Evolutionary conservation across 805 yeast species (phyloP).

Genomic region (Candida tallmaniae): DNA sequence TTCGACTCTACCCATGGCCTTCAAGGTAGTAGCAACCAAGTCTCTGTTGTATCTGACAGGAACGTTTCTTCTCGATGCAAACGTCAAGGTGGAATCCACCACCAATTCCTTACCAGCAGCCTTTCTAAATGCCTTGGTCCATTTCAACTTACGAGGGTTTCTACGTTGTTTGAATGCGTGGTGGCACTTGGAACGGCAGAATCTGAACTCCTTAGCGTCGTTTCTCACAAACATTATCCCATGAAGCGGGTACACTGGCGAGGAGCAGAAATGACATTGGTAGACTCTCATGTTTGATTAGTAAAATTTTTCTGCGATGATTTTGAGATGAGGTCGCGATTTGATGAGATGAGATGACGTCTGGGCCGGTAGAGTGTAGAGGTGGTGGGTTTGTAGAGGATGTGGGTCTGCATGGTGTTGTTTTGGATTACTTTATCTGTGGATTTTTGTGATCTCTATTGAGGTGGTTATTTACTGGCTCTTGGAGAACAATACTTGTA

Average conservation of each 20-base stretch:
- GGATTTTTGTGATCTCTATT: no score
- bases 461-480: no score
- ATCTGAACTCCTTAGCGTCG: conserved; percentile 95
- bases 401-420: no score
- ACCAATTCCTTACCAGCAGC: conserved; percentile 99
- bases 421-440: no score
- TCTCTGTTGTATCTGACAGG: conserved; percentile 98
- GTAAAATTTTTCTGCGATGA: conserved; percentile 1
- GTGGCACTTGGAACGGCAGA: conserved; percentile 97
- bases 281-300: conserved; percentile 65
- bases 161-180: conserved; percentile 96
- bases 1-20: conserved; percentile 94
- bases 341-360: conserved; percentile 3
- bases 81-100: conserved; percentile 92
- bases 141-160: conserved; percentile 94
- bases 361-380: no score
- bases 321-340: conserved; percentile 1
- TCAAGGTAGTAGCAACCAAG: conserved; percentile 86
- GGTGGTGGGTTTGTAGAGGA: no score
- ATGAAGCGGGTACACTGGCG: conserved; percentile 80
- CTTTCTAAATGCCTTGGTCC: conserved; percentile 99
- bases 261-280: conserved; percentile 94
- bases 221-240: conserved; percentile 98
- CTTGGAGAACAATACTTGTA: no score
- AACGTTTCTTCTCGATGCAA: conserved; percentile 95